These are phyloP conservation scores for Stereocaulon alpinum DNA, from an alignment of 495 filamentous ascomycete genomes.

Conservation along the genomic window DNA sequence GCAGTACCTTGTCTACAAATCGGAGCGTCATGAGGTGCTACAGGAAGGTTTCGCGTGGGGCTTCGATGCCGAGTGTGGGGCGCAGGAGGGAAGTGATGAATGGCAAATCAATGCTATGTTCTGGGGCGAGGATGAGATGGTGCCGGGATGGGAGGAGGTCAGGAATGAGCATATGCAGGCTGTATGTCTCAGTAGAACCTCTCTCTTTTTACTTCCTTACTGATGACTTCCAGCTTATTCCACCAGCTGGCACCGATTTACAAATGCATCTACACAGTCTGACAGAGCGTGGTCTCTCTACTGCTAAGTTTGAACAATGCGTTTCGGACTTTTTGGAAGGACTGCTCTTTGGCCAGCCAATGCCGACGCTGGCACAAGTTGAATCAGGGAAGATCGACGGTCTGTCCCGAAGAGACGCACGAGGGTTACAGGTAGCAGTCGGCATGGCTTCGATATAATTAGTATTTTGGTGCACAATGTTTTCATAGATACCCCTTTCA, in stretches of 20 bases:
- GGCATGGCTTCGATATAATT: slow-evolving; percentile 22
- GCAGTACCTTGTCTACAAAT: slow-evolving; percentile 32
- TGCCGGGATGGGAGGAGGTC: slow-evolving; percentile 16
- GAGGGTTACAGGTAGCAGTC: slow-evolving; percentile 26
- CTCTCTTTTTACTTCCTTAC: not conserved
- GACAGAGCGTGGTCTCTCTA: slow-evolving; percentile 6
- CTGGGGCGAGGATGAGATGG: slow-evolving; percentile 14
- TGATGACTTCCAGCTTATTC: slow-evolving; percentile 16
- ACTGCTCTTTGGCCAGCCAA: slow-evolving; percentile 30
- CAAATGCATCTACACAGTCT: slow-evolving; percentile 10
- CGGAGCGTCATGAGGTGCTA: slow-evolving; percentile 21
- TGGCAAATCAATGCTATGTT: slow-evolving; percentile 24
- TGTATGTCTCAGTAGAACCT: slow-evolving; percentile 9
- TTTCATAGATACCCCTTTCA: slow-evolving; percentile 1
- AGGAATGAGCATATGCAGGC: slow-evolving; percentile 17
- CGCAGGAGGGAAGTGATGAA: slow-evolving; percentile 21
- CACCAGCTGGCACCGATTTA: slow-evolving; percentile 11
- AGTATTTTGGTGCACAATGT: not conserved
- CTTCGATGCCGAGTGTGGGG: slow-evolving; percentile 16
- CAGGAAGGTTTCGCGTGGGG: slow-evolving; percentile 28
- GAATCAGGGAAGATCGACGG: slow-evolving; percentile 34
- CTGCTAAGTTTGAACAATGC: slow-evolving; percentile 20
- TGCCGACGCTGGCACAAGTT: slow-evolving; percentile 36
- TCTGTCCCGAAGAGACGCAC: slow-evolving; percentile 30
- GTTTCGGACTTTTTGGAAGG: slow-evolving; percentile 27